Evolutionary conservation across 2,329 filamentous ascomycete genomes (phyloP), one percentile per base, ranked within the genome.

Genomic region (Cryphonectria japonica): DNA sequence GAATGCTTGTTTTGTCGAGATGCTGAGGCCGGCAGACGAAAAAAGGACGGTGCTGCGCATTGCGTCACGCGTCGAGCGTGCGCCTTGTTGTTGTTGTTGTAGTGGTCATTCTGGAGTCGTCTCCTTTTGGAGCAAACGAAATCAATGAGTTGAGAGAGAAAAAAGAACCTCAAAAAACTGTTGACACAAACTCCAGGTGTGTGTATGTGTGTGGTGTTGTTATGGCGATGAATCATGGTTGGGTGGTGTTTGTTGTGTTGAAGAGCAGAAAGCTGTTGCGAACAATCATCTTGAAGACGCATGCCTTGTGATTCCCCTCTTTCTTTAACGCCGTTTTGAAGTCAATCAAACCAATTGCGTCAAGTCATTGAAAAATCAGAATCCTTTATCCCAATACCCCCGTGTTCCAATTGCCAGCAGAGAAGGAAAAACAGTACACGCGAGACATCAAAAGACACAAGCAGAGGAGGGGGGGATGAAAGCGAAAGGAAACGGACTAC

Each of bases 101-200:
- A 1, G 59, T 63, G 43, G 39, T 57, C 69, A 72, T 69, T 69
- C 66, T 73, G 62, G 65, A 72, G 67, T 69, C 59, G 63, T 73
- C 62, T 71, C 71, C 69, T 71, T 73, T 26, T n/a, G 3, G 46
- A 34, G 16, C 9, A 69, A 67, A 75, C 75, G 74, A 75, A 73
- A 72, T 64, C 68, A 70, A 70, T 72, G 72, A 75, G 72, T 71
- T 69, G 71, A 70, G 70, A 71, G 71, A 70, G 70, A 71, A 57
- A 67, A 69, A 71, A 72, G 69, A 50, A 9, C 7, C 46, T 22
- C 19, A 71, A 70, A 74, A 74, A 39, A 39, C 6, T 67, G 72
- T 74, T 72, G 70, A 73, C 75, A 71, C 75, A 74, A 73, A 71
- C 69, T 71, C 72, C 67, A 70, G 64, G 66, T 72, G 69, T 69